Evolutionary conservation across 495 filamentous ascomycete genomes (phyloP), one percentile per base, ranked within the genome.

Genomic region (Penicillium simplicissimum): DNA sequence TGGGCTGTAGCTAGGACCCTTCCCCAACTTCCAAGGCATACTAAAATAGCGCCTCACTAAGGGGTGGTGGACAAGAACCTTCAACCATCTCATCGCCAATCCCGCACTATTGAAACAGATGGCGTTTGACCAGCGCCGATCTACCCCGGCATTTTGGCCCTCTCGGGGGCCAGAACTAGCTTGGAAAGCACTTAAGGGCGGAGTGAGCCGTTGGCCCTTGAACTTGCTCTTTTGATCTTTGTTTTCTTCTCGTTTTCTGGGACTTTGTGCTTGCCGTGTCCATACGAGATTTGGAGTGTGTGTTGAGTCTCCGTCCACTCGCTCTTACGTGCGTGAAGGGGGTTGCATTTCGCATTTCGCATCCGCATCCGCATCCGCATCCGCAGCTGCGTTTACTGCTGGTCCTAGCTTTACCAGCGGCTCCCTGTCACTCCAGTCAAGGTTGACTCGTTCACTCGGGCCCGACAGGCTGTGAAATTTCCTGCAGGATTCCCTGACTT

Each of bases 111-210:
- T 42, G 53, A 38, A 52, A 9, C 6, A 7, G 6, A 52, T 35
- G 53, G 53, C 35, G 53, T 35, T 42, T 9, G 23, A n/a, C 21
- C 23, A 15, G 11, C 37, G 52, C 52, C 52, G 53, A 55, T 55
- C 53, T 40, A 40, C 53, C 53, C 53, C 53, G 37, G 53, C 36
- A 35, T 42, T 33, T 17, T 40, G 35, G 35, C 19, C 34, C 19
- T n/a, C n/a, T n/a, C n/a, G n/a, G n/a, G n/a, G n/a, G n/a, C 35
- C 19, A 36, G 19, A 40, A 17, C 36, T 21, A 14, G 23, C n/a
- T 36, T 25, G 19, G 9, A 8, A 1, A 1, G n/a, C 11, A 10
- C 5, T 19, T n/a, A 36, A 15, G 52, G 33, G 23, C n/a, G 6
- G 33, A 19, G 31, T 31, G 10, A 40, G 13, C 11, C 11, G 11